Base-by-base conservation (phyloP, 2,329 filamentous ascomycete genomes). In the Fusarium euwallaceae region DNA sequence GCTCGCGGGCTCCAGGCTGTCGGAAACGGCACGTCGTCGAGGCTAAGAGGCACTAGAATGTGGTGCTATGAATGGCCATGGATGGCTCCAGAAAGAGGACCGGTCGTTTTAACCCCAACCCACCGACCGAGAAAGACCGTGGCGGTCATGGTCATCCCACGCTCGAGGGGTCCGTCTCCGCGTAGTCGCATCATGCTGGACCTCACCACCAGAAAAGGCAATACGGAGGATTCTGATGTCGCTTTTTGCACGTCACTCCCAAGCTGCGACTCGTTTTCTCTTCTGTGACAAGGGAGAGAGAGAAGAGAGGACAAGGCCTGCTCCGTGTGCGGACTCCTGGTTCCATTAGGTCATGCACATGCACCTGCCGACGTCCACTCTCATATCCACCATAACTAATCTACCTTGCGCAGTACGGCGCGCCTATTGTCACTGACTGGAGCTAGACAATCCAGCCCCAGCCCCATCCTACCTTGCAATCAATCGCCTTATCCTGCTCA, bases 351-450 rank as follows among this genome's bases (percentile, higher is more conserved):
- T 66, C 59, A 78, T 78, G 76, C 72, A 74, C 67, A 76, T 78
- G 74, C 70, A 75, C 56, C 66, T 64, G 45, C 72, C 70, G 70
- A 69, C 70, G 70, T 45, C 71, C 66, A 70, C 64, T 75, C 76
- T 70, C 64, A 64, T 74, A 75, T 71, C 73, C 75, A 75, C 71
- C 73, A 75, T 73, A 71, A 64, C 72, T 73, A 70, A 78, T 76
- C 67, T 71, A 66, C 66, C 64, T 65, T 64, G 51, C 60, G 61
- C 64, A 62, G 62, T 67, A 48, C 61, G 65, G 61, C 55, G 43
- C 63, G 65, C 61, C 41, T 66, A 66, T 60, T 55, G 48, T 32
- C 27, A 55, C 69, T 61, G 66, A 64, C 67, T 58, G 65, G 32
- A 70, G 55, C 37, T 59, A 55, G 63, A 74, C 55, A 65, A 64